Conservation (phyloP, 495 filamentous ascomycete species). For the Wilcoxina mikolae region DNA sequence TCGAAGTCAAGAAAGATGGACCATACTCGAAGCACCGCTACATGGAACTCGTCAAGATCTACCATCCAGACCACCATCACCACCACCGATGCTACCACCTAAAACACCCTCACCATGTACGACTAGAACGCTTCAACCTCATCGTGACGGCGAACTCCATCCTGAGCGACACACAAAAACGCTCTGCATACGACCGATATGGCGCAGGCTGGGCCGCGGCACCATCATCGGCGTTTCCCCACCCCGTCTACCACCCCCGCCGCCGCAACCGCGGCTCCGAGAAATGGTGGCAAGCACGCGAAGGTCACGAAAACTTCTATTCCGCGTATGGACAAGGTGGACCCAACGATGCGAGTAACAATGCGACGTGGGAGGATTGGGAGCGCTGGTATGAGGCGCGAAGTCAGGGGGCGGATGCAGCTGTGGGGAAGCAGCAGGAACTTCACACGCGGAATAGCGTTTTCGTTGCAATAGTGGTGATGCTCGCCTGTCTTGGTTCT, state of each 20-base stretch:
- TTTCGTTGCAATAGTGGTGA: slow-evolving; percentile 54
- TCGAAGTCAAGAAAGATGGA: slow-evolving; percentile 43
- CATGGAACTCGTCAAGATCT: slow-evolving; percentile 84
- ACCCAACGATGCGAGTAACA: slow-evolving; percentile 48
- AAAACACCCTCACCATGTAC: slow-evolving; percentile 30
- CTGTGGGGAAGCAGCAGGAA: slow-evolving; percentile 38
- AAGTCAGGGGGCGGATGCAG: not conserved
- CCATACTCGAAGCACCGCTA: slow-evolving; percentile 71
- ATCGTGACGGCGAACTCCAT: slow-evolving; percentile 77
- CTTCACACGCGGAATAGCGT: slow-evolving; percentile 55
- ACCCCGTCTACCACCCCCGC: not conserved
- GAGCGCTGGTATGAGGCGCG: slow-evolving; percentile 51
- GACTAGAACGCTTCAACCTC: slow-evolving; percentile 73
- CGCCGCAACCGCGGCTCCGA: not conserved
- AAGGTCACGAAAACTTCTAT: slow-evolving; percentile 28
- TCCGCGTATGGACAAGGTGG: slow-evolving; percentile 36
- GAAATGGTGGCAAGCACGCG: slow-evolving; percentile 23
- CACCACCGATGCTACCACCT: slow-evolving; percentile 38
- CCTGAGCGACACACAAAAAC: slow-evolving; percentile 66
- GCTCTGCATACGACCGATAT: slow-evolving; percentile 64
- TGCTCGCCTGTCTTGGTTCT: slow-evolving; percentile 49
- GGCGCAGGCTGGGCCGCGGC: slow-evolving; percentile 60
- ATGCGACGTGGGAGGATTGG: slow-evolving; percentile 99
- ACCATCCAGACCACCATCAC: slow-evolving; percentile 62
- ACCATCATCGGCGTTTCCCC: not conserved